These are phyloP conservation scores for Grifola frondosa DNA, from an alignment of 1,284 basidiomycete genomes.

Conservation along the genomic window DNA sequence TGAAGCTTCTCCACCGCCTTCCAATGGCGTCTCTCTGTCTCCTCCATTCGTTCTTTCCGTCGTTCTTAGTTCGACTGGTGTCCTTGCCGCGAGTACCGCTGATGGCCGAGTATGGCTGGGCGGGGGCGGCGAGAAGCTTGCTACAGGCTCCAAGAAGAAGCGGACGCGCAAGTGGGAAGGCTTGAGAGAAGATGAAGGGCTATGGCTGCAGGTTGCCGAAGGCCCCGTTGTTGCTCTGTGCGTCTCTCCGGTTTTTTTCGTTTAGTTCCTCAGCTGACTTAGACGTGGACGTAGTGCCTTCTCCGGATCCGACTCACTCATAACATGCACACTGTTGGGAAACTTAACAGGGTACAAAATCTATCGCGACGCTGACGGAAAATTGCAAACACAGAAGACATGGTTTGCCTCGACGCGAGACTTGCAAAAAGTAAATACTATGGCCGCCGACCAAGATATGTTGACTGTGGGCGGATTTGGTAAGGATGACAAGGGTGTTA, in stretches of 20 bases:
- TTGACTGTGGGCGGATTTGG: slow-evolving; percentile 61
- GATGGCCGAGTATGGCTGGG: slow-evolving; percentile 73
- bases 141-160: slow-evolving; percentile 44
- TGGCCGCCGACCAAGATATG: slow-evolving; percentile 44
- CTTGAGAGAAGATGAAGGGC: slow-evolving; percentile 46
- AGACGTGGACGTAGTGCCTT: slow-evolving; percentile 45
- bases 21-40: slow-evolving; percentile 54
- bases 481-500: slow-evolving; percentile 53
- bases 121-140: slow-evolving; percentile 58
- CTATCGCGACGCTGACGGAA: slow-evolving; percentile 29
- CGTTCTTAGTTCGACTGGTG: slow-evolving; percentile 53
- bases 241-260: slow-evolving; percentile 22
- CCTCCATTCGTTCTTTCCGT: slow-evolving; percentile 71
- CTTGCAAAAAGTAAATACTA: slow-evolving; percentile 61
- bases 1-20: slow-evolving; percentile 40
- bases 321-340: slow-evolving; percentile 62
- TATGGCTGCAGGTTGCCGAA: slow-evolving; percentile 54
- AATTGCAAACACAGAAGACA: slow-evolving; percentile 35
- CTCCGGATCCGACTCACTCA: slow-evolving; percentile 41
- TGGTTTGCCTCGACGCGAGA: slow-evolving; percentile 45
- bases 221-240: slow-evolving; percentile 72
- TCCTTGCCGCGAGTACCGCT: slow-evolving; percentile 69
- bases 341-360: slow-evolving; percentile 49
- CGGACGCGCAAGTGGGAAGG: slow-evolving; percentile 72
- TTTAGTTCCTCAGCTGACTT: slow-evolving; percentile 8